Evolutionary conservation across 2,329 filamentous ascomycete species (phyloP).

Genomic region (Alternaria angustiovoidea): DNA sequence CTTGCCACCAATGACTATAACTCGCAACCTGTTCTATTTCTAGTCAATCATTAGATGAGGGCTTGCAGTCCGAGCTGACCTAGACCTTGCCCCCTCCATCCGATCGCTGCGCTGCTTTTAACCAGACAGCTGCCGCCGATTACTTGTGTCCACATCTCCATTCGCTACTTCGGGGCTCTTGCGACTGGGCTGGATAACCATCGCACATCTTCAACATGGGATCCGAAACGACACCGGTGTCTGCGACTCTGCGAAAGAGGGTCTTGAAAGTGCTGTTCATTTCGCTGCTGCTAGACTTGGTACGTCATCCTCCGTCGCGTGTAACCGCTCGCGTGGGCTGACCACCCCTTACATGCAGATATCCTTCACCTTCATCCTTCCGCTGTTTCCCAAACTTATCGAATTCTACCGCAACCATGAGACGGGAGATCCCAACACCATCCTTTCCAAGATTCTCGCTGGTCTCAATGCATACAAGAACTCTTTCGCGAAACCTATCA

Average conservation of each 20-base stretch:
- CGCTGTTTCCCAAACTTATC: constrained; percentile 92
- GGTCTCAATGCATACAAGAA: constrained; percentile 96
- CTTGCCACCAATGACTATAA: constrained; percentile 14
- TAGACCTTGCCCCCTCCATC: constrained; percentile 21
- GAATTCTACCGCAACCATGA: constrained; percentile 95
- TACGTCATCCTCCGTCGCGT: constrained; percentile 57
- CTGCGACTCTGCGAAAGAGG: constrained; percentile 70
- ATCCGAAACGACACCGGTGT: constrained; percentile 45
- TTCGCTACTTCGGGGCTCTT: constrained; percentile 1
- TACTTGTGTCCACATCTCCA: constrained; percentile 19
- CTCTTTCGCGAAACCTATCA: constrained; percentile 88
- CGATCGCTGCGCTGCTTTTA: constrained; percentile 26
- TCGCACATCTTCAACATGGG: constrained; percentile 22
- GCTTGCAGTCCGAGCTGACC: constrained; percentile 17
- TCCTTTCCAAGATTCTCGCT: constrained; percentile 80
- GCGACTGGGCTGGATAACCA: constrained; percentile 3
- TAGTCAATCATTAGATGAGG: constrained; percentile 18
- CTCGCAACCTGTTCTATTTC: constrained; percentile 25
- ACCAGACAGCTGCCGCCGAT: constrained; percentile 21
- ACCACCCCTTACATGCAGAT: constrained; percentile 65
- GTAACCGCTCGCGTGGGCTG: constrained; percentile 14
- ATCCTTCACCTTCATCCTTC: constrained; percentile 98
- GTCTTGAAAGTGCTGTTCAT: constrained; percentile 88
- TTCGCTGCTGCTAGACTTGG: constrained; percentile 87
- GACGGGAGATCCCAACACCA: constrained; percentile 63